phyloP scores from a whole-genome alignment of 192 early-diverging fungal species.

The Chytriomyces hyalinus region DNA sequence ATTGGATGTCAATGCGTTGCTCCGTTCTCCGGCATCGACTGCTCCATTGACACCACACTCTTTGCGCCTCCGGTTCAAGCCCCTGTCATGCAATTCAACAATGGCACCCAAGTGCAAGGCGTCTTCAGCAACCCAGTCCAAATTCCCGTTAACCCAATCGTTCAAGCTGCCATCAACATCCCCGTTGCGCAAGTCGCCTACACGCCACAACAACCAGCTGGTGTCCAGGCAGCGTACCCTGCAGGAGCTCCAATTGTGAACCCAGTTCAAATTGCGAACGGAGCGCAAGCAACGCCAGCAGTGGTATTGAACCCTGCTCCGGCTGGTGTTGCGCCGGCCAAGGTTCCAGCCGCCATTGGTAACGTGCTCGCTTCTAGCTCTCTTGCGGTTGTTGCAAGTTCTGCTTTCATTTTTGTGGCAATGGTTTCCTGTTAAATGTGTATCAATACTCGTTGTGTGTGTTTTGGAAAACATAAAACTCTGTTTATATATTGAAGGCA shows the following conservation, averaged over 20 bases:
- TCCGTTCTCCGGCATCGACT: conserved; percentile 5
- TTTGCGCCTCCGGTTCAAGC: background rate
- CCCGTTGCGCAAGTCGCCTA: too few relatives aligned
- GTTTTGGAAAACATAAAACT: background rate
- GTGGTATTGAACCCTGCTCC: background rate
- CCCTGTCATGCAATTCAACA: too few relatives aligned
- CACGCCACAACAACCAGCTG: too few relatives aligned
- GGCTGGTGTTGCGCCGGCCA: background rate
- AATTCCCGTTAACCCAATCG: background rate
- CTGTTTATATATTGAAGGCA: too few relatives aligned
- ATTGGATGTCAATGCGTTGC: background rate
- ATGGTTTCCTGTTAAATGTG: background rate
- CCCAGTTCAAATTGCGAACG: too few relatives aligned
- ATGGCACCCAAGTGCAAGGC: background rate
- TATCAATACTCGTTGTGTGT: background rate
- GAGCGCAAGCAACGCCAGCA: too few relatives aligned
- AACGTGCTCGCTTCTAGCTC: background rate
- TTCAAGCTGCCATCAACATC: background rate
- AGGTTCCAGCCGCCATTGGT: background rate
- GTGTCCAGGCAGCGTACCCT: too few relatives aligned
- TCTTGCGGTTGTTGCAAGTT: background rate
- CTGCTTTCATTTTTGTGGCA: background rate
- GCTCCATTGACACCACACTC: conserved; percentile 5
- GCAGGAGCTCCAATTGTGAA: too few relatives aligned
- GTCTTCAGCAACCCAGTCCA: background rate